phyloP scores from a whole-genome alignment of 176 grass and related monocot genomes.

The Oryza glaberrima region DNA sequence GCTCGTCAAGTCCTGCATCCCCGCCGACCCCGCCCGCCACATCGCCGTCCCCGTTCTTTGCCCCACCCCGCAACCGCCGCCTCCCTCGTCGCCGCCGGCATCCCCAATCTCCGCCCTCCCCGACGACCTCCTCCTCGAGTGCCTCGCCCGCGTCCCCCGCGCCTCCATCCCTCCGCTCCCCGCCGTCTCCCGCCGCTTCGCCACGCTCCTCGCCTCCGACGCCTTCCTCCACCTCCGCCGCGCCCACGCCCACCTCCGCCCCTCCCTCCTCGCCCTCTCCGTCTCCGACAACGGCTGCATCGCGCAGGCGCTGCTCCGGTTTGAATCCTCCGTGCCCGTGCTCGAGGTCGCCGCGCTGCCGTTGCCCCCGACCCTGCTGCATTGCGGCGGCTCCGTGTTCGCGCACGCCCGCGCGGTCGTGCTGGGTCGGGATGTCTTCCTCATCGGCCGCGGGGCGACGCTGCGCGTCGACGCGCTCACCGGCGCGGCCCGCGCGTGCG shows the following conservation, averaged over 20 bases:
- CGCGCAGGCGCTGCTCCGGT: slow-evolving; percentile 42
- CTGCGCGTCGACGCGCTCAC: slow-evolving; percentile 69
- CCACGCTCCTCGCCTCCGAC: slow-evolving; percentile 37
- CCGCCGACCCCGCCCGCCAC: slow-evolving; percentile 62
- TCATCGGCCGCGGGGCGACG: slow-evolving; percentile 58
- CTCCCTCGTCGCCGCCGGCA: slow-evolving; percentile 6
- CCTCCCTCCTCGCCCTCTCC: slow-evolving; percentile 57
- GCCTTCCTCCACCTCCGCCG: slow-evolving; percentile 67
- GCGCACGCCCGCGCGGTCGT: slow-evolving; percentile 66
- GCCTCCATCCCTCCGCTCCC: slow-evolving; percentile 57
- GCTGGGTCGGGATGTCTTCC: slow-evolving; percentile 57
- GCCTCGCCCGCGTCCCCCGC: slow-evolving; percentile 58
- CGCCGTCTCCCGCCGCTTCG: slow-evolving; percentile 71
- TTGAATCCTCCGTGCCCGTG: neutral
- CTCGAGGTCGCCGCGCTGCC: slow-evolving; percentile 43
- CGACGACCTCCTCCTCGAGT: slow-evolving; percentile 78
- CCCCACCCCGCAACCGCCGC: neutral
- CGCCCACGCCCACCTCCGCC: slow-evolving; percentile 52
- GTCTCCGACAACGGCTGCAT: slow-evolving; percentile 35
- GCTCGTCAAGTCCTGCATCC: slow-evolving; percentile 74
- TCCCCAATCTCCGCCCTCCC: slow-evolving; percentile 50
- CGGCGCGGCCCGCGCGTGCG: slow-evolving; percentile 48
- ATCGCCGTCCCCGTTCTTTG: slow-evolving; percentile 32
- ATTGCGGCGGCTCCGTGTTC: slow-evolving; percentile 36
- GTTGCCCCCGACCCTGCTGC: slow-evolving; percentile 28